Conservation (phyloP, 2,329 filamentous ascomycete species). For the Zasmidium cellare region DNA sequence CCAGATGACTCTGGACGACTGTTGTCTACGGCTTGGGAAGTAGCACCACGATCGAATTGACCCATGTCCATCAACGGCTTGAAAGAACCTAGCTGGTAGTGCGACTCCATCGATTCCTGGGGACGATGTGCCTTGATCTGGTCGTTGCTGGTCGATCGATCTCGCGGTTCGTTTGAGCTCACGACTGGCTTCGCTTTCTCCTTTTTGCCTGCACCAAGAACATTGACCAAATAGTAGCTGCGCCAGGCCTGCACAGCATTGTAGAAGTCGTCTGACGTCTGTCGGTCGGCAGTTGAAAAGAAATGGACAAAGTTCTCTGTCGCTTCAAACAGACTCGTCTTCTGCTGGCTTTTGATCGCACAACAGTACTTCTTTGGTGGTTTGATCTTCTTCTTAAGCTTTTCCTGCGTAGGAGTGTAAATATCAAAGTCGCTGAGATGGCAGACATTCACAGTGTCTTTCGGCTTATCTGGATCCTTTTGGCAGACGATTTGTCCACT, state of each 20-base stretch:
- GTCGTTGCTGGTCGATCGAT: constrained; percentile 18
- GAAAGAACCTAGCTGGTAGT: constrained; percentile 66
- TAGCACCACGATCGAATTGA: constrained; percentile 60
- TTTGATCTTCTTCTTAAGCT: constrained; percentile 69
- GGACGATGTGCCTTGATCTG: constrained; percentile 24
- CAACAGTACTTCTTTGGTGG: constrained; percentile 84
- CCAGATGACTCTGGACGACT: constrained; percentile 5
- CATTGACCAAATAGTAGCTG: constrained; percentile 85
- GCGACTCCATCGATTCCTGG: constrained; percentile 44
- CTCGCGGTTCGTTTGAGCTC: constrained; percentile 33
- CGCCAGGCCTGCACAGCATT: constrained; percentile 76
- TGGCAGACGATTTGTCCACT: constrained; percentile 72
- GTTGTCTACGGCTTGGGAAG: constrained; percentile 5
- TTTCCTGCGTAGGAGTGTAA: constrained; percentile 71
- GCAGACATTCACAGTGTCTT: constrained; percentile 71
- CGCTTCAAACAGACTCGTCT: constrained; percentile 77
- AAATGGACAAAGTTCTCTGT: constrained; percentile 89
- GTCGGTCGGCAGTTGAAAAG: constrained; percentile 76
- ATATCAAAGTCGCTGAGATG: constrained; percentile 92
- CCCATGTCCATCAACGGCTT: constrained; percentile 66
- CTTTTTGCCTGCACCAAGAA: constrained; percentile 59
- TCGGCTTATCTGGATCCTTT: constrained; percentile 68
- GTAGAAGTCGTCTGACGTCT: constrained; percentile 68
- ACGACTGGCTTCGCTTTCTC: constrained; percentile 35
- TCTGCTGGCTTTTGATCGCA: constrained; percentile 89